Conservation (phyloP, 2,329 filamentous ascomycete species). For the Fusarium sp. region DNA sequence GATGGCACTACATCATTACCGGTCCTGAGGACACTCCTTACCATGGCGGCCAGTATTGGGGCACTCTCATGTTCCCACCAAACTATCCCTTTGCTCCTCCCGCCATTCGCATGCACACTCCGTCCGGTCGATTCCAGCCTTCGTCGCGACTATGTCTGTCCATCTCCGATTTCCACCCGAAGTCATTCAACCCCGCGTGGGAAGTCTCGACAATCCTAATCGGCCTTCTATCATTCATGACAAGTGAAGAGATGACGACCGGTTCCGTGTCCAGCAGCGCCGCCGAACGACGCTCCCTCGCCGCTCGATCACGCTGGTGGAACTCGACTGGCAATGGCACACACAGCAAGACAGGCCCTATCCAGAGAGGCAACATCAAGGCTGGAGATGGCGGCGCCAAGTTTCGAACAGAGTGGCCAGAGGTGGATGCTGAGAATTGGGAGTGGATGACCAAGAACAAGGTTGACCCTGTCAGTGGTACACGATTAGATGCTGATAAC, state of each 20-base stretch:
- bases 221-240: constrained; percentile 96
- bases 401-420: constrained; percentile 89
- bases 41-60: constrained; percentile 96
- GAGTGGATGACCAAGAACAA: constrained; percentile 87
- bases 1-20: constrained; percentile 95
- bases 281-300: constrained; percentile 80
- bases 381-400: constrained; percentile 92
- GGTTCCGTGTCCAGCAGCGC: constrained; percentile 83
- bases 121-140: constrained; percentile 92
- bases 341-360: constrained; percentile 61
- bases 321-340: constrained; percentile 93
- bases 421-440: constrained; percentile 89
- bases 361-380: constrained; percentile 81
- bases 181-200: constrained; percentile 98
- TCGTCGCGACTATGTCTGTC: constrained; percentile 91
- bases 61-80: constrained; percentile 91
- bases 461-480: constrained; percentile 81
- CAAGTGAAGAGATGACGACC: constrained; percentile 97
- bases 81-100: constrained; percentile 98
- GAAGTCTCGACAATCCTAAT: constrained; percentile 97
- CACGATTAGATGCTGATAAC: constrained; percentile 59
- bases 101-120: constrained; percentile 98
- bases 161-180: constrained; percentile 97
- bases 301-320: constrained; percentile 88
- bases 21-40: constrained; percentile 95